Conservation (phyloP, 2,329 filamentous ascomycete genomes). For the Colletotrichum lentis region DNA sequence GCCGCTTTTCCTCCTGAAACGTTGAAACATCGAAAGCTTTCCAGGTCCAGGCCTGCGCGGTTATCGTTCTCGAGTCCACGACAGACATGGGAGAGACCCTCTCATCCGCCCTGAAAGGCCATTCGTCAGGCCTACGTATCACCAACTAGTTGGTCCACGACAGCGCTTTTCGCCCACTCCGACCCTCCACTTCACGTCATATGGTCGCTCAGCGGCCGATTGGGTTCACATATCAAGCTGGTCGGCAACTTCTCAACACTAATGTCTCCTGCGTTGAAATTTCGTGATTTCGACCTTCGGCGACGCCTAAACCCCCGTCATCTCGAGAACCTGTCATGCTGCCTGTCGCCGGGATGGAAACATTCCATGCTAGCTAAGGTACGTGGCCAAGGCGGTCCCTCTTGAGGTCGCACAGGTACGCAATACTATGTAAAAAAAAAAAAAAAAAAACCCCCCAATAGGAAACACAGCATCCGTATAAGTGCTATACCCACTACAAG, state of each 20-base stretch:
- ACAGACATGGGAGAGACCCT: conserved; percentile 19
- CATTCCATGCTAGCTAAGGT: too few relatives aligned
- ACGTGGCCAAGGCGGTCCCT: too few relatives aligned
- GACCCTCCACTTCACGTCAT: conserved; percentile 24
- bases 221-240: not conserved
- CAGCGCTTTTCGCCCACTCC: not conserved
- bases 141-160: not conserved
- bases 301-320: not conserved
- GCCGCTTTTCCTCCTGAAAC: conserved; percentile 36
- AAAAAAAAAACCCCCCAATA: too few relatives aligned
- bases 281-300: not conserved
- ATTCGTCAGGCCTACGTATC: conserved; percentile 3
- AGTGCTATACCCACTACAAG: too few relatives aligned
- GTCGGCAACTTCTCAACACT: not conserved
- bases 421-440: too few relatives aligned
- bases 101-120: conserved; percentile 24
- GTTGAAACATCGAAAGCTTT: conserved; percentile 34
- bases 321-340: not conserved
- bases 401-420: too few relatives aligned
- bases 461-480: too few relatives aligned
- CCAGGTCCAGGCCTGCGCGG: conserved; percentile 26
- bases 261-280: not conserved
- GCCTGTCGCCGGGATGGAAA: not conserved
- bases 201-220: not conserved
- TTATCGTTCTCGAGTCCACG: conserved; percentile 20